These are phyloP conservation scores for Neurospora sp. DNA, from an alignment of 495 filamentous ascomycete species.

Conservation along the genomic window DNA sequence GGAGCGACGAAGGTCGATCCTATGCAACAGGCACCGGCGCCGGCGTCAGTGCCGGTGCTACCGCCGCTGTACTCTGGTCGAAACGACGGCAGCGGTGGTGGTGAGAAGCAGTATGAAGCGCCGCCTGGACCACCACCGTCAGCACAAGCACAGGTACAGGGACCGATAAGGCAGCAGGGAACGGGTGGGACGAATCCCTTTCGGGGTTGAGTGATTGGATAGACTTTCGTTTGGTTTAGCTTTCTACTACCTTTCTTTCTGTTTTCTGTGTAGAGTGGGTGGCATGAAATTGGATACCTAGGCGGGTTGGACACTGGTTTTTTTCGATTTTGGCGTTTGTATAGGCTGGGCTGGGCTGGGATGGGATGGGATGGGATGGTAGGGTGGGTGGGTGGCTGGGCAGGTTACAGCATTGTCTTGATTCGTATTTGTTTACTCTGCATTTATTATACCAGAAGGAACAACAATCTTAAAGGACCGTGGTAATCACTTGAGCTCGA, in stretches of 20 bases:
- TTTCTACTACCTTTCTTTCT: background rate
- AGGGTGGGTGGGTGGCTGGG: background rate
- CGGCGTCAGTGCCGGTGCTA: background rate
- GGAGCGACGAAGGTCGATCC: constrained; percentile 49
- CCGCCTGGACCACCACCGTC: constrained; percentile 35
- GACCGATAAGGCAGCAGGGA: constrained; percentile 4
- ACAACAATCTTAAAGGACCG: background rate
- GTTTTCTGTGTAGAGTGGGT: background rate
- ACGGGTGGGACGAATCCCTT: constrained; percentile 19
- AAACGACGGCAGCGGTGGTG: background rate
- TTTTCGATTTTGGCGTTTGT: background rate
- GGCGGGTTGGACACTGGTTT: background rate
- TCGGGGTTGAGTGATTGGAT: constrained; percentile 3
- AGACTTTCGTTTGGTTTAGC: background rate
- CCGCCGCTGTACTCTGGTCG: constrained; percentile 13
- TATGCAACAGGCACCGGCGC: constrained; percentile 25
- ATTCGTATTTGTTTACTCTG: background rate
- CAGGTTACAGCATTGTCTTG: background rate
- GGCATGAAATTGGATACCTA: background rate
- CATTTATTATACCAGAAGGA: background rate
- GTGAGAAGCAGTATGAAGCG: constrained; percentile 24
- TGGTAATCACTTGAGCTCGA: background rate
- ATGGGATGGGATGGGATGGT: background rate
- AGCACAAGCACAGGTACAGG: constrained; percentile 20
- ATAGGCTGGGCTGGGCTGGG: background rate